Evolutionary conservation across 2,329 filamentous ascomycete species (phyloP).

Genomic region (Leptographium wingfieldii): DNA sequence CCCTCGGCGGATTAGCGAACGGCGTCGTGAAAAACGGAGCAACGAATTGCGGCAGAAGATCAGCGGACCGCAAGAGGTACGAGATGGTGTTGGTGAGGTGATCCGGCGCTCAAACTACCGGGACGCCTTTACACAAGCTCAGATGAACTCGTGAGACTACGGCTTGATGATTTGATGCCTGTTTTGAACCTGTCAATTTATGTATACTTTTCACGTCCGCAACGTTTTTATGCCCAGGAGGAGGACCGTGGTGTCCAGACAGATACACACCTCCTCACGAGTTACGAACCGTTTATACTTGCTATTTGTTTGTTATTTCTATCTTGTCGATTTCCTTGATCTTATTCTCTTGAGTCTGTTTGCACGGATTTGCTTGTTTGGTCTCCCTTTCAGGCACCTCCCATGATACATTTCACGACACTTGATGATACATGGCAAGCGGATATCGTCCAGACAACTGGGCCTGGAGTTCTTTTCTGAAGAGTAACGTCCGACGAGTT

Average conservation of each 20-base stretch:
- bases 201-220: background rate
- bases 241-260: background rate
- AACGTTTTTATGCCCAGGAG: background rate
- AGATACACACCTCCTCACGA: background rate
- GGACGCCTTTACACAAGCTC: slow-evolving; percentile 14
- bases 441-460: background rate
- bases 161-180: slow-evolving; percentile 2
- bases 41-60: slow-evolving; percentile 48
- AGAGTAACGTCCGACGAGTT: background rate
- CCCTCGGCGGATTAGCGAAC: slow-evolving; percentile 43
- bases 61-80: slow-evolving; percentile 43
- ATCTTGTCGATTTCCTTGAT: background rate
- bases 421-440: background rate
- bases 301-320: background rate
- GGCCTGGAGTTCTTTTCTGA: background rate
- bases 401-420: slow-evolving; percentile 1
- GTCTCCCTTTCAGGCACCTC: background rate
- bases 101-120: slow-evolving; percentile 32
- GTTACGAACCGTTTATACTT: background rate
- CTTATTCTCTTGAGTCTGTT: background rate
- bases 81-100: slow-evolving; percentile 46
- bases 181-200: slow-evolving; percentile 11
- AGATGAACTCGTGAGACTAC: background rate
- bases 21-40: slow-evolving; percentile 43
- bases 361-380: background rate